These are phyloP conservation scores for Sclerotinia sclerotiorum DNA, from an alignment of 2,329 filamentous ascomycete species.

Conservation along the genomic window DNA sequence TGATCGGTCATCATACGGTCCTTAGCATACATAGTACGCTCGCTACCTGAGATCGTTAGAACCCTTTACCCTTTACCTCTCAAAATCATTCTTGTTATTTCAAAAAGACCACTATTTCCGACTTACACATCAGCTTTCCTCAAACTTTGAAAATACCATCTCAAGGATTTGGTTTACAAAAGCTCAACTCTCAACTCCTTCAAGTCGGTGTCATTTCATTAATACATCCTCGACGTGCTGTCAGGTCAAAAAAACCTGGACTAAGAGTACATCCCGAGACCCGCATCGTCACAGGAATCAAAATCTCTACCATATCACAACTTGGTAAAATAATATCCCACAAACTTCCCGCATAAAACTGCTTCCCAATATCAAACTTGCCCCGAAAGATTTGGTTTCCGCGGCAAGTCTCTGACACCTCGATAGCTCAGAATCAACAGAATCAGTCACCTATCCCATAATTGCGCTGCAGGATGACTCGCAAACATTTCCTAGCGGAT, in stretches of 20 bases:
- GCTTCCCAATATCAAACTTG: background rate
- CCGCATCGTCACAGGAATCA: background rate
- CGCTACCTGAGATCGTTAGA: background rate
- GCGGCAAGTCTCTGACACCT: background rate
- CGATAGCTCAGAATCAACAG: background rate
- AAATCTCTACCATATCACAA: background rate
- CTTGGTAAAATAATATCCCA: background rate
- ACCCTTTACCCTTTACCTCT: background rate
- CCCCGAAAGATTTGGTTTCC: background rate
- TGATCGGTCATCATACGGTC: background rate
- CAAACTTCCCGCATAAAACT: background rate
- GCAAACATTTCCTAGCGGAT: slow-evolving; percentile 64
- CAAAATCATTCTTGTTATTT: background rate
- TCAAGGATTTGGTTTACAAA: background rate
- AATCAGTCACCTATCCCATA: background rate
- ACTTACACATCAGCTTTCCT: background rate
- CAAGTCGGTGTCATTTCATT: background rate
- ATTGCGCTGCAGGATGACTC: slow-evolving; percentile 53
- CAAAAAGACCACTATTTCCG: background rate
- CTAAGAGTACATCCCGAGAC: background rate
- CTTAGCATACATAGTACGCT: background rate
- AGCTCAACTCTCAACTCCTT: background rate
- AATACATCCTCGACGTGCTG: background rate
- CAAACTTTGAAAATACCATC: background rate
- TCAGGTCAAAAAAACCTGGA: background rate